Percentiles rank a stretch among this genome's conserved stretches.
Evolutionary conservation across 257 asterid species (phyloP).

Genomic region (Marsdenia floribunda): DNA sequence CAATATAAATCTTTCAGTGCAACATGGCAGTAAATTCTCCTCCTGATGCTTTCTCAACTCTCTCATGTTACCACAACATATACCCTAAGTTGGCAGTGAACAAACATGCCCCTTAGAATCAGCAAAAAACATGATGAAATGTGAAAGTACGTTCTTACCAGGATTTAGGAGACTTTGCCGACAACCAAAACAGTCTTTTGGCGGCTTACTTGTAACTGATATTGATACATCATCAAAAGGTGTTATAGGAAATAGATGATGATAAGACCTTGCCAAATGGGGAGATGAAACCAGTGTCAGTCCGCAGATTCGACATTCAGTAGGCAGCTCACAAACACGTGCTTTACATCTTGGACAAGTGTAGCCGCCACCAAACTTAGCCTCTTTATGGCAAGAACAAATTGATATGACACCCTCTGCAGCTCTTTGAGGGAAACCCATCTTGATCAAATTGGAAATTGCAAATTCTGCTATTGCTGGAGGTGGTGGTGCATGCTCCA

Average conservation of each 20-base stretch:
- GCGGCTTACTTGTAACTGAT: slow-evolving; percentile 34
- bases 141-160: slow-evolving; percentile 35
- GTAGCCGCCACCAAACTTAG: slow-evolving; percentile 91
- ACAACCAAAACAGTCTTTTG: slow-evolving; percentile 75
- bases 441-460: slow-evolving; percentile 79
- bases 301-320: slow-evolving; percentile 86
- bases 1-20: background rate
- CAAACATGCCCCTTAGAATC: background rate
- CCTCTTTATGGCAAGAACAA: slow-evolving; percentile 92
- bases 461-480: slow-evolving; percentile 99
- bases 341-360: slow-evolving; percentile 98
- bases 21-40: slow-evolving; percentile 1
- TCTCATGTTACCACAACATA: background rate
- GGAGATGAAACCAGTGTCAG: slow-evolving; percentile 96
- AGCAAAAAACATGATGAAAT: background rate
- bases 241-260: slow-evolving; percentile 89
- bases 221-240: slow-evolving; percentile 78
- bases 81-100: background rate
- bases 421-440: slow-evolving; percentile 98
- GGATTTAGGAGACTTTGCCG: slow-evolving; percentile 72
- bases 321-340: slow-evolving; percentile 86
- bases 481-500: slow-evolving; percentile 97
- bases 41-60: background rate
- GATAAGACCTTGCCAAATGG: slow-evolving; percentile 95
- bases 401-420: slow-evolving; percentile 91